A percentile compares a stretch with the other conserved stretches of the same genome.
Conservation (phyloP, 1,139 yeast genomes). For the Oligophagozyma castellii region DNA sequence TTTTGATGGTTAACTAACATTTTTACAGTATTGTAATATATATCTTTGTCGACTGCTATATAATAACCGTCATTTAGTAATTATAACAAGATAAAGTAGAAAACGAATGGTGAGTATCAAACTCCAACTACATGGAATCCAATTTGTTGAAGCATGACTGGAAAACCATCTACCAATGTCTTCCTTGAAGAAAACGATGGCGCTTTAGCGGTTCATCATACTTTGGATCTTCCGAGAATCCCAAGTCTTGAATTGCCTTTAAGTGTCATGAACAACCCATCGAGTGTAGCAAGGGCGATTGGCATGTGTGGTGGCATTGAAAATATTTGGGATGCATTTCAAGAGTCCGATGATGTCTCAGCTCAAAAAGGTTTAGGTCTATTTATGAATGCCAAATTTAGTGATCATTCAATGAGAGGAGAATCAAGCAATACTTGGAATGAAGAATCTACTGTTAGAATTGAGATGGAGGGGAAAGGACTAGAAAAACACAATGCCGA, state of each 20-base stretch:
- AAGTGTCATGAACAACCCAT: conserved; percentile 31
- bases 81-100: too few relatives aligned
- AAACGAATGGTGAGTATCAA: too few relatives aligned
- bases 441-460: too few relatives aligned
- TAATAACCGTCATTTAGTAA: too few relatives aligned
- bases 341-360: conserved; percentile 30
- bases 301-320: conserved; percentile 65
- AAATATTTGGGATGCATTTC: conserved; percentile 27
- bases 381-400: conserved; percentile 25
- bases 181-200: not conserved
- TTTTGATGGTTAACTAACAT: too few relatives aligned
- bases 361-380: conserved; percentile 49
- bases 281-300: conserved; percentile 49
- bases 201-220: conserved; percentile 34
- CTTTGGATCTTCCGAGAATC: conserved; percentile 64
- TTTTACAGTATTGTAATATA: too few relatives aligned
- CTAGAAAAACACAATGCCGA: conserved; percentile 5
- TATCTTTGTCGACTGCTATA: too few relatives aligned
- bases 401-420: not conserved
- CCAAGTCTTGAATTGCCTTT: conserved; percentile 74
- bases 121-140: too few relatives aligned
- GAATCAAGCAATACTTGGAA: not conserved
- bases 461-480: not conserved
- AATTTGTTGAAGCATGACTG: too few relatives aligned
- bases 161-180: too few relatives aligned